Percentiles rank a stretch among this genome's conserved stretches.
Evolutionary conservation across 2,329 filamentous ascomycete genomes (phyloP).

Genomic region (Venturia oleaginea): DNA sequence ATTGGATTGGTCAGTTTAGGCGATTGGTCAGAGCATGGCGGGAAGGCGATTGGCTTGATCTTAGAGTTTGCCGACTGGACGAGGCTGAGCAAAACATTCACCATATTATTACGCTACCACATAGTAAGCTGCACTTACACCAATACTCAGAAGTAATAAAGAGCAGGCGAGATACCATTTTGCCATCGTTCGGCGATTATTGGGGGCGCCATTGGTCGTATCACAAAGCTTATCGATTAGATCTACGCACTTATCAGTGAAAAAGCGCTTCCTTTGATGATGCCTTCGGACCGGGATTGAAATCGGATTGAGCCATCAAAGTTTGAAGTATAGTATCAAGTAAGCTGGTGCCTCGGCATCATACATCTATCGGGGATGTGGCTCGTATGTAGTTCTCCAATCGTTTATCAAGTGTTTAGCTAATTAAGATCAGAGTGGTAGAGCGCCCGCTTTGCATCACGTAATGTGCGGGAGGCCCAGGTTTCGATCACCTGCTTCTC

Average conservation of each 20-base stretch:
- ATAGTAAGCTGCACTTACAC: background rate
- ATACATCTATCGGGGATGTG: background rate
- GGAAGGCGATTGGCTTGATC: background rate
- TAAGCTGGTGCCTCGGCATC: too few relatives aligned
- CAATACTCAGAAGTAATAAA: background rate
- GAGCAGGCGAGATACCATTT: background rate
- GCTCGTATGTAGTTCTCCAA: background rate
- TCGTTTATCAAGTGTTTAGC: background rate
- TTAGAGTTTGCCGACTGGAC: background rate
- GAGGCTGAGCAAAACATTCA: background rate
- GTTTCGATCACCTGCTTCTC: constrained; percentile 5
- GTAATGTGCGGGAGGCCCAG: background rate
- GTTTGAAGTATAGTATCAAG: too few relatives aligned
- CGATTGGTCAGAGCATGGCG: background rate
- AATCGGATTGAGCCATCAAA: too few relatives aligned
- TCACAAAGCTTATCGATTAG: constrained; percentile 1
- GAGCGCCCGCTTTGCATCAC: constrained; percentile 3
- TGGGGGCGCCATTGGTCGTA: background rate
- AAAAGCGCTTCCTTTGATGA: too few relatives aligned
- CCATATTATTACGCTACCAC: background rate
- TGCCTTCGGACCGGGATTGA: background rate
- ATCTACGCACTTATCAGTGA: background rate
- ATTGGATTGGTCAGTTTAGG: background rate
- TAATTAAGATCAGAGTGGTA: constrained; percentile 3
- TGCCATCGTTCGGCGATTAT: background rate